Base-by-base conservation (phyloP, 306 rosid species). In the Styphnolobium japonicum region DNA sequence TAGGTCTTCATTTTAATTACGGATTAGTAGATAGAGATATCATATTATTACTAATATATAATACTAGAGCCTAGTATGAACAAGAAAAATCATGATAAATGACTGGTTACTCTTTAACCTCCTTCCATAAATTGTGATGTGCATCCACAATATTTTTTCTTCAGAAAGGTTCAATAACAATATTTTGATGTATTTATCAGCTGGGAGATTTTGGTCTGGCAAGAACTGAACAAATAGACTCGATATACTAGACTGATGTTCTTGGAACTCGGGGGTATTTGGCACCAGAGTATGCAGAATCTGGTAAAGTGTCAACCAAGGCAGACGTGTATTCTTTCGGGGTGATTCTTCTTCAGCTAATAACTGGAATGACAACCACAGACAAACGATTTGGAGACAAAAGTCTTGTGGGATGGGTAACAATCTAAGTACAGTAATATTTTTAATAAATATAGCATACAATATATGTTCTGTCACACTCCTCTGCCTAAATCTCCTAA, bases 131-230 rank as follows among this genome's bases (percentile, higher is more conserved):
- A 56, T 43, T 58, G 29, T 27, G 67, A 15, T 34, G 10, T 37
- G n/a, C 10, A 45, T 66, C 10, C 2, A 16, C 56, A 73, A 4
- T 22, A 51, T 27, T 51, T 37, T 27, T 39, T 40, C 40, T 23
- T 23, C 34, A 29, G 37, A 3, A 78, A 61, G 22, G 3, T 49
- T 5, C 3, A 73, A 48, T 83, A 68, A 86, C 57, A 57, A 55
- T n/a, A n/a, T 57, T 11, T 16, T 7, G 6, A 42, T 73, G 0
- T n/a, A 58, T 52, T 14, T 65, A 64, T 57, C 84, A 91, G 98
- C 63, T 93, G 45, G 97, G 98, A 81, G 98, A 93, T 74, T 93
- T 93, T 75, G 98, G 98, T 8, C 86, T 89, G 60, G 98, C 98
- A 48, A 88, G 89, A 82, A 84, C 76, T 4, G 65, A 83, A 75